phyloP scores from a whole-genome alignment of 169 alveolate genomes.

The Plasmodium relictum region DNA sequence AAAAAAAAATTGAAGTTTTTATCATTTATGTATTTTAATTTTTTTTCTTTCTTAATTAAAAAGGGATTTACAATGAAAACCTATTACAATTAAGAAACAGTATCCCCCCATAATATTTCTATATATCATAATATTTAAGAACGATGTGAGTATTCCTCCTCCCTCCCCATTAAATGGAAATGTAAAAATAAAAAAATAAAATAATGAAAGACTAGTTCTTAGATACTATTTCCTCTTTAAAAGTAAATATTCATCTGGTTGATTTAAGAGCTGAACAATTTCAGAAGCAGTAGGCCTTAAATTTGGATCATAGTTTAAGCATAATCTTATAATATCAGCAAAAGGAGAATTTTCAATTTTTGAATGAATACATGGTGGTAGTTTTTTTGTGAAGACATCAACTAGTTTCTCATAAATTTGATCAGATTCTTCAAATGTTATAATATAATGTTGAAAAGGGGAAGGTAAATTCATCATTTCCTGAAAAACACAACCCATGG shows the following conservation, averaged over 20 bases:
- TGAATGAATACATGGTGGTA: conserved; percentile 83
- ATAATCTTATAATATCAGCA: conserved; percentile 84
- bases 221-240: conserved; percentile 27
- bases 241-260: conserved; percentile 82
- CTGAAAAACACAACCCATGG: conserved; percentile 90
- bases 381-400: conserved; percentile 79
- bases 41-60: no score
- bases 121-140: no score
- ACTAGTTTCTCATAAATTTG: conserved; percentile 86
- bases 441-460: conserved; percentile 89
- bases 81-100: no score
- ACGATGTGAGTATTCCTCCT: no score
- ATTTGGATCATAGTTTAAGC: conserved; percentile 84
- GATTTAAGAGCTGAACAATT: conserved; percentile 80
- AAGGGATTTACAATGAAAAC: no score
- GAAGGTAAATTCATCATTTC: conserved; percentile 88
- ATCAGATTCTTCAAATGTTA: conserved; percentile 81
- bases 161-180: no score
- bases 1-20: no score
- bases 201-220: no score
- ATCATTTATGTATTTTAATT: no score
- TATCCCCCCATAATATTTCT: no score
- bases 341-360: conserved; percentile 80
- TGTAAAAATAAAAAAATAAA: no score
- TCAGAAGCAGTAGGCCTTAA: conserved; percentile 88